Conservation (phyloP, 306 rosid species). For the Gleditsia sinensis region DNA sequence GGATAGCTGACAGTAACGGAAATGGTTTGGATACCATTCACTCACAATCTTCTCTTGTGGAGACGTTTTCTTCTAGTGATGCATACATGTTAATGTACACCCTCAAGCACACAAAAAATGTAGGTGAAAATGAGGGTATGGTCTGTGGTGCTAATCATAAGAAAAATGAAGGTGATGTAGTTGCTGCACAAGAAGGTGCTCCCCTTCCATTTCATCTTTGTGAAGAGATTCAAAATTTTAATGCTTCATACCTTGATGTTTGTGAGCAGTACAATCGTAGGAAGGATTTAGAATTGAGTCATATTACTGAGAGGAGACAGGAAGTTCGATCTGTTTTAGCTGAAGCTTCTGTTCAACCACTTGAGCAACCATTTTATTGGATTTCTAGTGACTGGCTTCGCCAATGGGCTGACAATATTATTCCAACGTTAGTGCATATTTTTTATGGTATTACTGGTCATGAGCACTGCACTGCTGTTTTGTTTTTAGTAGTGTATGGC, state of each 20-base stretch:
- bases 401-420: constrained; percentile 86
- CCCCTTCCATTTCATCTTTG: constrained; percentile 64
- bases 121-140: constrained; percentile 28
- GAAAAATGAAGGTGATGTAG: constrained; percentile 43
- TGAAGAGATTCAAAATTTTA: constrained; percentile 70
- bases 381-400: constrained; percentile 91
- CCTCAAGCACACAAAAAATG: constrained; percentile 47
- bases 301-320: constrained; percentile 66
- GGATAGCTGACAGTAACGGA: constrained; percentile 56
- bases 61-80: constrained; percentile 80
- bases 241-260: constrained; percentile 56
- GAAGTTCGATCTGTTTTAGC: constrained; percentile 84
- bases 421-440: constrained; percentile 62
- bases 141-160: constrained; percentile 41
- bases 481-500: not conserved
- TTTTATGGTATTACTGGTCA: constrained; percentile 20
- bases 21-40: constrained; percentile 47
- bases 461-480: not conserved
- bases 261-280: constrained; percentile 59
- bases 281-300: constrained; percentile 67
- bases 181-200: constrained; percentile 45
- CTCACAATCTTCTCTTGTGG: constrained; percentile 47
- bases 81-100: constrained; percentile 97
- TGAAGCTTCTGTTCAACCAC: constrained; percentile 78
- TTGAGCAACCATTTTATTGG: constrained; percentile 74